Base-by-base conservation (phyloP, 176 grass and related monocot genomes). In the Ensete glaucum region DNA sequence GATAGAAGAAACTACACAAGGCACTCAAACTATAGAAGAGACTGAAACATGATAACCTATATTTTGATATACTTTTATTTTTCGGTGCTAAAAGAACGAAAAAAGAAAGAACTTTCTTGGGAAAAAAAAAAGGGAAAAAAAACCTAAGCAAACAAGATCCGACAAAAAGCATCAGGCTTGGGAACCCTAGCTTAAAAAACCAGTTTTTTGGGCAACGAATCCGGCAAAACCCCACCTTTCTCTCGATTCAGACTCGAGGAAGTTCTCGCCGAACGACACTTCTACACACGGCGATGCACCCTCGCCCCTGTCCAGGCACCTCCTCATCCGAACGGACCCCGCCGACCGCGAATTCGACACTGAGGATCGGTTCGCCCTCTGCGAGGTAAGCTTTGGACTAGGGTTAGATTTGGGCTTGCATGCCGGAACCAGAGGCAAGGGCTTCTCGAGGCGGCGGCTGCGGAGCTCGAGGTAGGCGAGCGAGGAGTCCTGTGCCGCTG, bases 401-500 rank as follows among this genome's bases (percentile, higher is more conserved):
- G 50, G 14, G 34, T 50, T 27, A 29, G n/a, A 9, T 1, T n/a
- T 64, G 14, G 67, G 13, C 11, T 73, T 73, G 52, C 56, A 80
- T 55, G 43, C 69, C 43, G 54, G 34, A 72, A 43, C 17, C 16
- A 27, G 48, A 63, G 69, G 67, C 48, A 73, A 6, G 20, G 48
- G 64, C 52, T 29, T 25, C 54, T 56, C 68, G 69, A 70, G 43
- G 69, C 48, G 57, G 56, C 53, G 67, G 69, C 68, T 80, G 58
- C 34, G 69, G 69, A 15, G 78, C 16, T 71, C 69, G 57, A 71
- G 69, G 50, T 73, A 71, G 49, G 67, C 69, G 34, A 73, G 78
- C 1, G 78, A 25, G 49, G 69, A 20, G 25, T 56, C 75, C 55
- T 80, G 17, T 9, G 71, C 77, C 25, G 87, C 75, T 85, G 81